Percentiles rank a stretch among this genome's conserved stretches.
phyloP scores from a whole-genome alignment of 345 rosid species.

The Laguncularia racemosa region DNA sequence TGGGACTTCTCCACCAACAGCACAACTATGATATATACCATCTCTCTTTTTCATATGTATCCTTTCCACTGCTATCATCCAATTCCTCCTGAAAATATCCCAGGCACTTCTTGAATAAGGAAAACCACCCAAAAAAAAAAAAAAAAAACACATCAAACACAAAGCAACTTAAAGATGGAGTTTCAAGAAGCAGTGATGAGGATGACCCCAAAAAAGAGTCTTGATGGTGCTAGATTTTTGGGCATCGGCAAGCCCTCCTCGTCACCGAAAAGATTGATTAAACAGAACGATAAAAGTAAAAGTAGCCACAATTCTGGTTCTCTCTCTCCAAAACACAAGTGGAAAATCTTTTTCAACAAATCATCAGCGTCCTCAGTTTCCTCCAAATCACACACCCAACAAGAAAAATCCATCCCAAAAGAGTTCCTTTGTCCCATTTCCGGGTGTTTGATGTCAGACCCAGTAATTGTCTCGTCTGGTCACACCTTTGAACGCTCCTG shows the following conservation, averaged over 20 bases:
- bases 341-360: constrained; percentile 41
- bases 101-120: too few relatives aligned
- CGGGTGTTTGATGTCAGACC: constrained; percentile 67
- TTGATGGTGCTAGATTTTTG: neutral
- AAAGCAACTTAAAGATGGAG: constrained; percentile 24
- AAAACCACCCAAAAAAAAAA: neutral
- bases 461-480: constrained; percentile 86
- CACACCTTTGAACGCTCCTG: constrained; percentile 74
- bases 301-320: too few relatives aligned
- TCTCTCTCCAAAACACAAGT: constrained; percentile 10
- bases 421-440: constrained; percentile 82
- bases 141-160: neutral
- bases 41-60: too few relatives aligned
- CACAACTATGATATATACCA: too few relatives aligned
- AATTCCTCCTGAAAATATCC: too few relatives aligned
- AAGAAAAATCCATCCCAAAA: constrained; percentile 15
- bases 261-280: neutral
- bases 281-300: too few relatives aligned
- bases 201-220: constrained; percentile 13
- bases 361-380: constrained; percentile 20
- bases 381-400: constrained; percentile 4
- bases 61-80: too few relatives aligned
- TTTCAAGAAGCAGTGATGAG: constrained; percentile 40
- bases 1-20: too few relatives aligned
- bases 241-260: neutral